Evolutionary conservation across 1,284 basidiomycete species (phyloP).

Genomic region (Tylopilus orsonianus): DNA sequence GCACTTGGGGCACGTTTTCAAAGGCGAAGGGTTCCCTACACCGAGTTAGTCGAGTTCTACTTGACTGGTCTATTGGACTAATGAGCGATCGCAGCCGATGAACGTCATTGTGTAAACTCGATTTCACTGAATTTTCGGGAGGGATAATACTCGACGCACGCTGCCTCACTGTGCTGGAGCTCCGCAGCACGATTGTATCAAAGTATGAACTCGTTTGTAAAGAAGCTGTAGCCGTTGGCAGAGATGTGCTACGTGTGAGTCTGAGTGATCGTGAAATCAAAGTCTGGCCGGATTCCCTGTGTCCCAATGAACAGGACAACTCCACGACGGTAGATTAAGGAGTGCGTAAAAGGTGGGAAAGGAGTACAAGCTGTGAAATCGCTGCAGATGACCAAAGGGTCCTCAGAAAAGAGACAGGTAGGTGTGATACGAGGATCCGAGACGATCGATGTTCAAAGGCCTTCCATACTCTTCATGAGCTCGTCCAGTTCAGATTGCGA

Average conservation of each 20-base stretch:
- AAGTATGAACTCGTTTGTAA: background rate
- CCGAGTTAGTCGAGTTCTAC: slow-evolving; percentile 55
- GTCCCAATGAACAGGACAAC: slow-evolving; percentile 5
- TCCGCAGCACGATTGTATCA: background rate
- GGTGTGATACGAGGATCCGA: slow-evolving; percentile 7
- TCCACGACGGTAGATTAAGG: slow-evolving; percentile 23
- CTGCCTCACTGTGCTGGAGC: background rate
- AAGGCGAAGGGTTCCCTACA: slow-evolving; percentile 78
- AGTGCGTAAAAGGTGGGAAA: slow-evolving; percentile 16
- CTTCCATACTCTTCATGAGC: slow-evolving; percentile 80
- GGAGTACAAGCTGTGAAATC: slow-evolving; percentile 25
- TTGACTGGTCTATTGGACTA: slow-evolving; percentile 22
- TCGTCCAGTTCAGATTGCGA: slow-evolving; percentile 89
- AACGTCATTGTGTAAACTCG: slow-evolving; percentile 91
- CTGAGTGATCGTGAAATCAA: background rate
- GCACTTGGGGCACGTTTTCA: slow-evolving; percentile 93
- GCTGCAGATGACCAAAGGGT: slow-evolving; percentile 16
- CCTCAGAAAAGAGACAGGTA: slow-evolving; percentile 14
- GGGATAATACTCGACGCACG: slow-evolving; percentile 3
- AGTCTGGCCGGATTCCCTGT: background rate
- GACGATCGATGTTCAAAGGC: slow-evolving; percentile 52
- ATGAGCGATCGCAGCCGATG: slow-evolving; percentile 53
- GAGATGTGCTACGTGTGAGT: background rate
- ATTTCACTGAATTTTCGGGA: slow-evolving; percentile 80
- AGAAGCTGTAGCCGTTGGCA: background rate